Conservation (phyloP, 371 early-diverging fungal genomes). For the Rhizopus sp. region DNA sequence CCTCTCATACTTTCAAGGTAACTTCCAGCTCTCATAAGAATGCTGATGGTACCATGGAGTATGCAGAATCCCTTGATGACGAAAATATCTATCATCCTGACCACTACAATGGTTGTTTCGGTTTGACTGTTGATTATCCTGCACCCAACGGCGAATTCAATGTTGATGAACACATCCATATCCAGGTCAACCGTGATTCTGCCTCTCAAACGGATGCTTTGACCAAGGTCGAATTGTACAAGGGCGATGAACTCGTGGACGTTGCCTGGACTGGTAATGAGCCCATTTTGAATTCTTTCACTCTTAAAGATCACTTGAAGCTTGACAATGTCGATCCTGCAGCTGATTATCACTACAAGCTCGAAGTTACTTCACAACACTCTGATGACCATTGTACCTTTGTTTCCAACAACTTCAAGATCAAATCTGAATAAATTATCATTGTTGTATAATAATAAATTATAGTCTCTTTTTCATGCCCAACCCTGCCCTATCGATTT, state of each 20-base stretch:
- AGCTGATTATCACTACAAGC: slow-evolving; percentile 34
- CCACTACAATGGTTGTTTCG: slow-evolving; percentile 46
- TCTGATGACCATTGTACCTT: slow-evolving; percentile 26
- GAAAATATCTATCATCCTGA: slow-evolving; percentile 30
- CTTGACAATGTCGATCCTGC: slow-evolving; percentile 19
- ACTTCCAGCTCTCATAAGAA: slow-evolving; percentile 58
- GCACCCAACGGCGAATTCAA: slow-evolving; percentile 24
- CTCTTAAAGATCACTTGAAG: slow-evolving; percentile 43
- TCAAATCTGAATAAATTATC: slow-evolving; percentile 8
- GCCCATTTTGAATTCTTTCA: slow-evolving; percentile 31
- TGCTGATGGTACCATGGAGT: slow-evolving; percentile 54
- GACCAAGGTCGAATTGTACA: slow-evolving; percentile 44
- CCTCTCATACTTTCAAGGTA: slow-evolving; percentile 64
- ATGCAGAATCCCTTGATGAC: slow-evolving; percentile 40
- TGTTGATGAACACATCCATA: slow-evolving; percentile 30
- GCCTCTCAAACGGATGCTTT: slow-evolving; percentile 41
- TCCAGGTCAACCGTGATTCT: slow-evolving; percentile 36
- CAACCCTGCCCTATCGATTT: slow-evolving; percentile 20
- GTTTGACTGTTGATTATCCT: slow-evolving; percentile 39
- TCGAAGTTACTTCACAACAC: slow-evolving; percentile 22
- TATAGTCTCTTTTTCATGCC: slow-evolving; percentile 11
- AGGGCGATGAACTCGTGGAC: slow-evolving; percentile 26
- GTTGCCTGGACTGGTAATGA: slow-evolving; percentile 37
- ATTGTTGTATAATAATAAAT: slow-evolving; percentile 2
- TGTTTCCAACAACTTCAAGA: slow-evolving; percentile 28